These are phyloP conservation scores for Sechiopsis laciniata DNA, from an alignment of 306 rosid species.

Conservation along the genomic window DNA sequence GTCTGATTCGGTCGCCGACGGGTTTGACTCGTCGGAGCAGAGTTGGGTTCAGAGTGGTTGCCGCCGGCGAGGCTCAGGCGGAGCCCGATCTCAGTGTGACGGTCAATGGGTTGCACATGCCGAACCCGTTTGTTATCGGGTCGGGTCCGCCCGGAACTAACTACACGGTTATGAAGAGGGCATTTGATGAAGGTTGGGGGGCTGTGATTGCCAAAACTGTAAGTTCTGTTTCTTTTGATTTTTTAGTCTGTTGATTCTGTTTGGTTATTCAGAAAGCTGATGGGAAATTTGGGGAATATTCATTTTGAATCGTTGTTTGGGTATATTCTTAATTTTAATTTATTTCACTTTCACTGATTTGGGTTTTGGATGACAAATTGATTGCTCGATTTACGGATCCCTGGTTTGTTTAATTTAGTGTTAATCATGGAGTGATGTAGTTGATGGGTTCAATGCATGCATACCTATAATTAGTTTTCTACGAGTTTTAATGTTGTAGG, in stretches of 20 bases:
- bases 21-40: conserved; percentile 33
- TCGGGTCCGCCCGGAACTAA: conserved; percentile 99
- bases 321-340: background rate
- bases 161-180: conserved; percentile 94
- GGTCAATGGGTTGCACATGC: conserved; percentile 78
- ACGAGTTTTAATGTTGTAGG: too few species aligned
- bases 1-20: conserved; percentile 29
- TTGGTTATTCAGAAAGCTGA: conserved; percentile 19
- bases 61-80: conserved; percentile 45
- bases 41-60: conserved; percentile 61
- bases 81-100: conserved; percentile 93
- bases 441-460: too few species aligned
- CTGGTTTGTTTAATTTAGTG: too few species aligned
- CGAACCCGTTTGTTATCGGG: conserved; percentile 90
- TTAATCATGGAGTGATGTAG: too few species aligned
- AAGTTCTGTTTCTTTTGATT: conserved; percentile 21
- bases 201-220: conserved; percentile 98
- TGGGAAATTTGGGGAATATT: background rate
- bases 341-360: background rate
- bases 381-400: too few species aligned
- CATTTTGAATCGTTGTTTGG: background rate
- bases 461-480: too few species aligned
- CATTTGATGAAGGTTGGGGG: conserved; percentile 99
- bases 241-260: background rate
- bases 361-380: background rate